Evolutionary conservation across 2,329 filamentous ascomycete genomes (phyloP), one percentile per base, ranked within the genome.

Genomic region (Ophiostoma piceae): DNA sequence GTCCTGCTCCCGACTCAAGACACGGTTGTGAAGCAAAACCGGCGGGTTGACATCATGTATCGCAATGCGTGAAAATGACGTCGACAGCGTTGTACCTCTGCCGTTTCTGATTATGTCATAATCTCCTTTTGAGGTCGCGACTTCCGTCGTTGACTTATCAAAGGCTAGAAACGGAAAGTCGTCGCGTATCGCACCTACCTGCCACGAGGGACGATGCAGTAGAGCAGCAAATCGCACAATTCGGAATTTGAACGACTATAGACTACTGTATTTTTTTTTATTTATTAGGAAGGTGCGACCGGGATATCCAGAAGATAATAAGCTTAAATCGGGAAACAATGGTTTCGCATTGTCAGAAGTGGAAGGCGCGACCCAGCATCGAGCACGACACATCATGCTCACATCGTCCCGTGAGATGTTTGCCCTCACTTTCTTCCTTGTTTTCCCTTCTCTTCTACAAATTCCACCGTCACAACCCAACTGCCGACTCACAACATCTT

Each of bases 361-460:
- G 65, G 22, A 66, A 43, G 39, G 65, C 19, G 11, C 65, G n/a
- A 66, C 65, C 64, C 37, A 29, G 35, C 37, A 66, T 43, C 37
- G 5, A 11, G 54, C 14, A 65, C 35, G 22, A 14, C 19, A n/a
- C 29, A 39, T 19, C 64, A 16, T n/a, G 8, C 11, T 32, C n/a
- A 2, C 60, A 65, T 39, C 32, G 9, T 22, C 62, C 32, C 22
- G n/a, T 62, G 57, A 35, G 11, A 26, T 57, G 14, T 62, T 62
- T 19, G 11, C n/a, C 62, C n/a, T 41, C 35, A n/a, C 16, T 64
- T 14, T 19, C 16, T 37, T 6, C 14, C 14, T 64, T n/a, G 14
- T 39, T 7, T 37, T n/a, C 29, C 11, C 19, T 3, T 12, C 19
- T 2, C 2, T 14, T 35, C 9, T 3, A 4, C 1, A 41, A 12